phyloP scores from a whole-genome alignment of 129 eudicot species.

The Pseudognaphalium luteoalbum region DNA sequence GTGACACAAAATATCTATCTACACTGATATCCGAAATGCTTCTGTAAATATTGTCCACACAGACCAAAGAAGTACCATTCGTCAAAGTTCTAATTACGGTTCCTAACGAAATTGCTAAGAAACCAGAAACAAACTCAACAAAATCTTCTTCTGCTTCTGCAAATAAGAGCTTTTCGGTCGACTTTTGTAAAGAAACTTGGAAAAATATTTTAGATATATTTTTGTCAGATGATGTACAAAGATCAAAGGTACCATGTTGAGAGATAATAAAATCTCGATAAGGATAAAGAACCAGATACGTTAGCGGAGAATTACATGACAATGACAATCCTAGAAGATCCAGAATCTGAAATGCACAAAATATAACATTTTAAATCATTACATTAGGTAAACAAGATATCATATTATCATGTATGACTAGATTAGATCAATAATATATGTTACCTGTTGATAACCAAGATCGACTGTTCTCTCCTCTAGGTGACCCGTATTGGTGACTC shows the following conservation, averaged over 20 bases:
- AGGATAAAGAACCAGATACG: slow-evolving; percentile 10
- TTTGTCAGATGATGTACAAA: too few species aligned
- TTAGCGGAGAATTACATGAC: neutral
- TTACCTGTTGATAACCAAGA: slow-evolving; percentile 19
- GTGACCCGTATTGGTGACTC: slow-evolving; percentile 4
- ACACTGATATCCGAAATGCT: slow-evolving; percentile 15
- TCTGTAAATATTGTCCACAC: slow-evolving; percentile 27
- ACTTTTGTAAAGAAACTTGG: slow-evolving; percentile 31
- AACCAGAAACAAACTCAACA: slow-evolving; percentile 35
- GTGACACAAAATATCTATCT: neutral
- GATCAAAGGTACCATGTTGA: neutral
- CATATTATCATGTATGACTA: too few species aligned
- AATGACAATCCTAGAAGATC: neutral
- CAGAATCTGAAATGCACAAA: slow-evolving; percentile 7
- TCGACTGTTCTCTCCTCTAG: slow-evolving; percentile 9
- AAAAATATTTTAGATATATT: neutral
- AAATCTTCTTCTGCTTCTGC: slow-evolving; percentile 40
- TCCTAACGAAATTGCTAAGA: slow-evolving; percentile 34
- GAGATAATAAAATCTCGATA: too few species aligned
- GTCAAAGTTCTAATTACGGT: slow-evolving; percentile 7
- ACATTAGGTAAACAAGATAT: too few species aligned
- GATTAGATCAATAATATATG: too few species aligned
- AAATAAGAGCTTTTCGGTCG: slow-evolving; percentile 30
- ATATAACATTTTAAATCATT: too few species aligned
- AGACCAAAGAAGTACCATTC: neutral